Evolutionary conservation across 2,329 filamentous ascomycete species (phyloP).

Genomic region (Colletotrichum noveboracense): DNA sequence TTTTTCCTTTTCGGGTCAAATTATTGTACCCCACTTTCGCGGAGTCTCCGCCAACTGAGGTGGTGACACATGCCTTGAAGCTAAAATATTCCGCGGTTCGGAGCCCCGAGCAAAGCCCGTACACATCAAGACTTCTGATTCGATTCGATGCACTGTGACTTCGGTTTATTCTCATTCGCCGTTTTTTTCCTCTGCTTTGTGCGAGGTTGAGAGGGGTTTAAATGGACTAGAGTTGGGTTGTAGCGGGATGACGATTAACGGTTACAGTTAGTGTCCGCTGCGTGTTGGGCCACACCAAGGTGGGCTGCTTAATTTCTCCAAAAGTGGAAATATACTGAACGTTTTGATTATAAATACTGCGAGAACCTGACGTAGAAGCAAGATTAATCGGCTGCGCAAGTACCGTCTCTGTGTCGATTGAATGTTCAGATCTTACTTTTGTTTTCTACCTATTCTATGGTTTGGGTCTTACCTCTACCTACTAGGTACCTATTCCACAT

Average conservation of each 20-base stretch:
- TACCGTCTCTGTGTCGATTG: background rate
- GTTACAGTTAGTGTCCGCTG: background rate
- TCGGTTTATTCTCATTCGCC: accelerated
- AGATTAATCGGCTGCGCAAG: accelerated
- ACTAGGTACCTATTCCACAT: background rate
- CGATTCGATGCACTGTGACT: background rate
- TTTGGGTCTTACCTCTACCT: background rate
- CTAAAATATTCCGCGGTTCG: background rate
- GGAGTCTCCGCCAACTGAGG: background rate
- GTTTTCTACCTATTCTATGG: too few species aligned
- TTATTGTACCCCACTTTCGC: background rate
- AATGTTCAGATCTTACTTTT: background rate
- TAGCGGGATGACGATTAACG: background rate
- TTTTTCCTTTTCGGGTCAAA: background rate
- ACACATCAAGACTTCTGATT: background rate
- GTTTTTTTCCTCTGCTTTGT: background rate
- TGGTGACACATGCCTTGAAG: background rate
- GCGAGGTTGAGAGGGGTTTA: background rate
- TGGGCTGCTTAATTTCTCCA: background rate
- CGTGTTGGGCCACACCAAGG: background rate
- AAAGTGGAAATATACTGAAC: background rate
- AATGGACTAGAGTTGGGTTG: background rate
- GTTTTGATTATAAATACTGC: background rate
- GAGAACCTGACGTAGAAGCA: background rate
- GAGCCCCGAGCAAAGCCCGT: background rate